Percentiles rank a stretch among this genome's conserved stretches.
Evolutionary conservation across 805 yeast species (phyloP).

Genomic region (Ogataea parapolymorpha): DNA sequence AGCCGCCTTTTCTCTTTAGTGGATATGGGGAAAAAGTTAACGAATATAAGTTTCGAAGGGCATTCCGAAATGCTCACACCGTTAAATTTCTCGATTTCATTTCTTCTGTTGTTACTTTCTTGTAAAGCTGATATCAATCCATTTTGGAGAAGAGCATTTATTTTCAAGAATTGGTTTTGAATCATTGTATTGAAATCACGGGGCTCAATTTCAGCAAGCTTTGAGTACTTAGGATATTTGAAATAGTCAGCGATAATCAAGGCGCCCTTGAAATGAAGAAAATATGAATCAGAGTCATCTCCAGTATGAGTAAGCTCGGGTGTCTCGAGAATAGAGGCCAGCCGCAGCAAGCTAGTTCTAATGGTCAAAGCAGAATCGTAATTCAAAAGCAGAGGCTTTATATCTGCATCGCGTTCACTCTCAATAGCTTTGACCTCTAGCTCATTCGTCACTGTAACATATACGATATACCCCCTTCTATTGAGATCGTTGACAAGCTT

Average conservation of each 20-base stretch:
- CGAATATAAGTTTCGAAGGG: constrained; percentile 29
- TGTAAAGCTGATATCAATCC: constrained; percentile 30
- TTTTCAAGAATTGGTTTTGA: constrained; percentile 25
- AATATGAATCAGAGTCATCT: constrained; percentile 1
- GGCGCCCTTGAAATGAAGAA: constrained; percentile 57
- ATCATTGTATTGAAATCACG: constrained; percentile 29
- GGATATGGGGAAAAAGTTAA: constrained; percentile 29
- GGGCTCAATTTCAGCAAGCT: constrained; percentile 26
- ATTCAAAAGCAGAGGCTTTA: constrained; percentile 59
- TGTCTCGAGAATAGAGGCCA: constrained; percentile 44
- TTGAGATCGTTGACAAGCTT: constrained; percentile 72
- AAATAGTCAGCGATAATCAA: constrained; percentile 62
- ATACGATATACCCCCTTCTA: constrained; percentile 76
- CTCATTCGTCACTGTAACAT: constrained; percentile 66
- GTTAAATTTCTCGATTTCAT: constrained; percentile 23
- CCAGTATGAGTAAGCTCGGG: constrained; percentile 42
- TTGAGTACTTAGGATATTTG: constrained; percentile 31
- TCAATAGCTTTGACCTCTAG: constrained; percentile 51
- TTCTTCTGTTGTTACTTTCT: constrained; percentile 29
- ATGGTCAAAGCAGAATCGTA: constrained; percentile 40
- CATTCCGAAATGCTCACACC: constrained; percentile 22
- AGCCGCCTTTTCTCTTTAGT: constrained; percentile 23
- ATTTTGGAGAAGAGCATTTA: constrained; percentile 26
- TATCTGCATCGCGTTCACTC: constrained; percentile 63
- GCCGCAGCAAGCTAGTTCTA: constrained; percentile 45